phyloP scores from a whole-genome alignment of 2,329 filamentous ascomycete genomes.

The Phaeophleospora eucalypticola region DNA sequence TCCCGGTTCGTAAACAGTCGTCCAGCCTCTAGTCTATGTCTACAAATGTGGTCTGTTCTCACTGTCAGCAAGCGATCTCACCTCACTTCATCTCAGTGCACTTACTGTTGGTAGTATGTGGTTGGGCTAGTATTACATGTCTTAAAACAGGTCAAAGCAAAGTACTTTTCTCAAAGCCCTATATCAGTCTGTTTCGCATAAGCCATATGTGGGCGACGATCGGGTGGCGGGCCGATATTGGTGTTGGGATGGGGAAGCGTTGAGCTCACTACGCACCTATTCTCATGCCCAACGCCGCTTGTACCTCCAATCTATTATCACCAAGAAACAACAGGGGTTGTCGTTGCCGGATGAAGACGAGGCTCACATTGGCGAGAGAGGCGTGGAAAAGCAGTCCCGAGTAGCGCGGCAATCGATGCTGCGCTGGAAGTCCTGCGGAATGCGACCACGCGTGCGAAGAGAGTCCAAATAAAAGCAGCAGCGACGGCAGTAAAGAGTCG shows the following conservation, averaged over 20 bases:
- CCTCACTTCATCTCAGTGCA: slow-evolving; percentile 1
- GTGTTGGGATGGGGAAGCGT: slow-evolving; percentile 1
- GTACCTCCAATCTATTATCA: slow-evolving; percentile 17
- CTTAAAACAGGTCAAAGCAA: slow-evolving; percentile 13
- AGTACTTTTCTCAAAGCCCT: slow-evolving; percentile 14
- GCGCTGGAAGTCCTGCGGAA: slow-evolving; percentile 9
- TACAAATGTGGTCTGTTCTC: slow-evolving; percentile 25
- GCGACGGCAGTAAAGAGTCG: background rate
- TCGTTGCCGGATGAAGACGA: slow-evolving; percentile 4
- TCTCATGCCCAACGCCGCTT: slow-evolving; percentile 25
- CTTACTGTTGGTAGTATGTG: slow-evolving; percentile 17
- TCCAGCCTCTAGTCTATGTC: slow-evolving; percentile 34
- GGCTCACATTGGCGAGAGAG: slow-evolving; percentile 19
- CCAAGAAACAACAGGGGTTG: slow-evolving; percentile 15
- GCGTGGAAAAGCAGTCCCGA: background rate
- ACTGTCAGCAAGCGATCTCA: background rate
- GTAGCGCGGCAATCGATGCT: background rate
- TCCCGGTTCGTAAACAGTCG: slow-evolving; percentile 26
- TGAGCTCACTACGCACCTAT: slow-evolving; percentile 27
- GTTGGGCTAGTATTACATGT: slow-evolving; percentile 30
- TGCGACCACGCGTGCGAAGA: slow-evolving; percentile 9
- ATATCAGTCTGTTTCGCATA: slow-evolving; percentile 16
- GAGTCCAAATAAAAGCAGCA: too few relatives aligned
- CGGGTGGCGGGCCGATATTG: too few relatives aligned
- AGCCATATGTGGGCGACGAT: background rate